Conservation (phyloP, 169 alveolate genomes). For the Cyclospora cayetanensis region DNA sequence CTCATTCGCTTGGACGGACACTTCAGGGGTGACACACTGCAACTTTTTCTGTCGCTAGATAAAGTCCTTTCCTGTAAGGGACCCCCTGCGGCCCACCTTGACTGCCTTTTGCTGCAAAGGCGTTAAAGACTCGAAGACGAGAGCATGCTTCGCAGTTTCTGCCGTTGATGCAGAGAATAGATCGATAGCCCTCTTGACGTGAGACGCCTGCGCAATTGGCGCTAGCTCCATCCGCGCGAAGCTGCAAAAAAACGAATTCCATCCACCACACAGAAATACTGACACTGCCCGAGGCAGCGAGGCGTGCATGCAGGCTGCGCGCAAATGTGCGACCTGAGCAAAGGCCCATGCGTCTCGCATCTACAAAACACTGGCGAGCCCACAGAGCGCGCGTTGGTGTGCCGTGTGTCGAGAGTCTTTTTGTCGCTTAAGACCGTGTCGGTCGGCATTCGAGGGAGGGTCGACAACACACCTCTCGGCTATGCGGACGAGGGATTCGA, state of each 20-base stretch:
- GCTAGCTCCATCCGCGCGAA: slow-evolving; percentile 92
- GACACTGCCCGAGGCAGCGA: neutral
- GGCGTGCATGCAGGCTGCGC: neutral
- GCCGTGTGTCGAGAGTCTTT: no score
- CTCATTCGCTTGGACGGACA: no score
- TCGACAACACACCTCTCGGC: slow-evolving; percentile 76
- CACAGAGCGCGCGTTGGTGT: no score
- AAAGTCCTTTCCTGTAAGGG: neutral
- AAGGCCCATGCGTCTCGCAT: neutral
- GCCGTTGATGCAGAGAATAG: slow-evolving; percentile 91
- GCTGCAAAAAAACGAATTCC: slow-evolving; percentile 60
- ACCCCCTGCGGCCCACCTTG: slow-evolving; percentile 70
- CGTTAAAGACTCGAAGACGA: slow-evolving; percentile 83
- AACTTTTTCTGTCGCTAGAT: neutral
- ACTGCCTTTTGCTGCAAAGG: slow-evolving; percentile 85
- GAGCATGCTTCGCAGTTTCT: slow-evolving; percentile 87
- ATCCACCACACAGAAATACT: neutral
- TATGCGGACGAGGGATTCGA: slow-evolving; percentile 97
- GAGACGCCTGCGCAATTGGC: slow-evolving; percentile 88
- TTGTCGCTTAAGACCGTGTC: no score
- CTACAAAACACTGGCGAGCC: no score
- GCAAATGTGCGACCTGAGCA: neutral
- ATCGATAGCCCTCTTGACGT: slow-evolving; percentile 91
- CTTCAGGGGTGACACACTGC: no score
- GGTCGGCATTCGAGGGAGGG: no score